Conservation (phyloP, 2,329 filamentous ascomycete species). For the Penicillium sp. region DNA sequence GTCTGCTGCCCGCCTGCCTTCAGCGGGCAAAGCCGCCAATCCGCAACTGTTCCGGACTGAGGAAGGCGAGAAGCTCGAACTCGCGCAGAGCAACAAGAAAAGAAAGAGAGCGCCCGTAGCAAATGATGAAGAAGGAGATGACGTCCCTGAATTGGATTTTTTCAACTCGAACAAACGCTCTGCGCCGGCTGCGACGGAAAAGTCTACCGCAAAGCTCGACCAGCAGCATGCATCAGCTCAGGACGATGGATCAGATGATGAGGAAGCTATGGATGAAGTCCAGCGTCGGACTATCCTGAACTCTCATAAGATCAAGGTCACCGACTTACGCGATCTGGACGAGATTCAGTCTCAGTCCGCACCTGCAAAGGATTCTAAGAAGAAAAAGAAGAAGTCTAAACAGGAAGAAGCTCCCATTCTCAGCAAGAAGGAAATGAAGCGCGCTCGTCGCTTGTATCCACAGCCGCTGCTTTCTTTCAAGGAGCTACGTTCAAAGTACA, state of each 20-base stretch:
- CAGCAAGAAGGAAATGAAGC: constrained; percentile 51
- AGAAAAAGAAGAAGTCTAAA: constrained; percentile 59
- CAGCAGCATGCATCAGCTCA: constrained; percentile 15
- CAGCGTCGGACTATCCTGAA: constrained; percentile 72
- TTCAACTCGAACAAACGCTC: constrained; percentile 33
- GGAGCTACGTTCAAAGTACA: constrained; percentile 68
- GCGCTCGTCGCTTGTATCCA: constrained; percentile 64
- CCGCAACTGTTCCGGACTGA: constrained; percentile 38
- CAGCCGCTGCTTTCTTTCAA: constrained; percentile 76
- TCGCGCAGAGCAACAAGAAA: constrained; percentile 31
- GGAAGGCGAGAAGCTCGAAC: constrained; percentile 30
- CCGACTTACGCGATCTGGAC: constrained; percentile 61
- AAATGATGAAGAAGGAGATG: constrained; percentile 22
- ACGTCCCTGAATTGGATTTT: constrained; percentile 35
- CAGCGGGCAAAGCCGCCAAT: constrained; percentile 39
- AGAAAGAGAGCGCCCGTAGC: constrained; percentile 35
- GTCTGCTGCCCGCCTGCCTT: constrained; percentile 35
- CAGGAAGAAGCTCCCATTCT: constrained; percentile 38
- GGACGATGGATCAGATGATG: constrained; percentile 26
- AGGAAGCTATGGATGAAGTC: constrained; percentile 57
- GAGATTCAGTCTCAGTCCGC: constrained; percentile 28
- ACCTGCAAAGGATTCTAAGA: constrained; percentile 39
- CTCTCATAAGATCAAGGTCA: constrained; percentile 81
- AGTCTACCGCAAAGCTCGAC: constrained; percentile 14
- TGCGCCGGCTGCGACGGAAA: constrained; percentile 16